Evolutionary conservation across 2,329 filamentous ascomycete genomes (phyloP), one percentile per base, ranked within the genome.

Genomic region (Neofusicoccum parvum): DNA sequence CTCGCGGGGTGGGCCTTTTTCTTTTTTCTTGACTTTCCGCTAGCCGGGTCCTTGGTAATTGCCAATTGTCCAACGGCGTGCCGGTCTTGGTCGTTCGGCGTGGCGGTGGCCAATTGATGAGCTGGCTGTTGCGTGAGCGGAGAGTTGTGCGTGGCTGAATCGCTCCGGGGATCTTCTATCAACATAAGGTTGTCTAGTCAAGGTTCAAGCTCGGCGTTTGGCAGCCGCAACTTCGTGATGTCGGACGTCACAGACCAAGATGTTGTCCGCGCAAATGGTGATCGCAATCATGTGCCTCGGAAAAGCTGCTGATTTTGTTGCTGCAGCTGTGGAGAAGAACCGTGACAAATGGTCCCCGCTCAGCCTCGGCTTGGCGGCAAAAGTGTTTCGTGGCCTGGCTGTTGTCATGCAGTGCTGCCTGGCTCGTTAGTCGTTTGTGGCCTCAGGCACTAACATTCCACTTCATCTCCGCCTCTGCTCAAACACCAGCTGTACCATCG

Each of bases 181-280:
- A 15, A 36, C 48, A 32, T 60, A 17, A 60, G 56, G 56, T 60
- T 60, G 32, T 17, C 17, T 45, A 41, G n/a, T 37, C 34, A 46
- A 60, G 56, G 43, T 60, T 48, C 15, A 60, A 15, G 41, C 7
- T 39, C 56, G 56, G 43, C 41, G 32, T 11, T 37, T 12, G 7
- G 23, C 15, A 20, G 41, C 23, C 23, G 11, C 37, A n/a, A 14
- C 41, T 60, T 32, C 56, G 7, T 60, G 37, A 43, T 20, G 56
- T 48, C 32, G 56, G 15, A 48, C 41, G 32, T 48, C 56, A 60
- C 56, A 60, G 41, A 48, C 56, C 56, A 60, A 43, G 54, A 7
- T 59, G 54, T 34, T 59, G 32, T 11, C 56, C 56, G 43, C 56
- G 43, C 43, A 37, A 36, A 11, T 37, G 17, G 27, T 20, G 14